Evolutionary conservation across 176 grass and related monocot species (phyloP).

Genomic region (Musa beccarii): DNA sequence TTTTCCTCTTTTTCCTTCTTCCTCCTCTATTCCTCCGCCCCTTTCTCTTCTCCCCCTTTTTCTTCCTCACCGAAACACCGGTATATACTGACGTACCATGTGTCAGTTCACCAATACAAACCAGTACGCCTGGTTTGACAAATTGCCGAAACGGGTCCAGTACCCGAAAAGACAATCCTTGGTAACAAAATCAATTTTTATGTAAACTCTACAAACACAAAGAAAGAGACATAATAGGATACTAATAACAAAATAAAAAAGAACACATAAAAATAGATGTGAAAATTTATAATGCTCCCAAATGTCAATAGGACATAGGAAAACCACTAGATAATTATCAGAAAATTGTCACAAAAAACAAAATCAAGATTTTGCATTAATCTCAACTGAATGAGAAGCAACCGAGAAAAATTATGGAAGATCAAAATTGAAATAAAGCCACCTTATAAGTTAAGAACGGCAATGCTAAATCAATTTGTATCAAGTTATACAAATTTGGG

Average conservation of each 20-base stretch:
- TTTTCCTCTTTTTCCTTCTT: too few relatives aligned
- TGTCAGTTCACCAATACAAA: too few relatives aligned
- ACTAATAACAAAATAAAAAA: neutral
- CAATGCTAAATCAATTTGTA: neutral
- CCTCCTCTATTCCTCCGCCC: too few relatives aligned
- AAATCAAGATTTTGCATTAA: neutral
- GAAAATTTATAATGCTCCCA: neutral
- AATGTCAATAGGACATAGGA: neutral
- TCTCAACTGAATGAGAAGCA: neutral
- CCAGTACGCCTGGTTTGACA: too few relatives aligned
- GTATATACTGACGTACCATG: too few relatives aligned
- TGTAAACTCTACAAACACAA: too few relatives aligned
- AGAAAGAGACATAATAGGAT: too few relatives aligned
- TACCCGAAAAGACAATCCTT: too few relatives aligned
- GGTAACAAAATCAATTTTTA: too few relatives aligned
- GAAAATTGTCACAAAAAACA: neutral
- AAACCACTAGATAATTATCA: neutral
- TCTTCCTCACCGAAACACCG: too few relatives aligned
- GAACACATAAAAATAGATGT: neutral
- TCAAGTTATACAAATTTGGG: neutral
- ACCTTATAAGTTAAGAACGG: neutral
- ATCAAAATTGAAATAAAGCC: neutral
- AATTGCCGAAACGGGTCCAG: too few relatives aligned
- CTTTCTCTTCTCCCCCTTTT: too few relatives aligned
- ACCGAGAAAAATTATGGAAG: neutral